A percentile compares a stretch with the other conserved stretches of the same genome.
Evolutionary conservation across 83 land plant genomes (phyloP).

Genomic region (Picea abies): DNA sequence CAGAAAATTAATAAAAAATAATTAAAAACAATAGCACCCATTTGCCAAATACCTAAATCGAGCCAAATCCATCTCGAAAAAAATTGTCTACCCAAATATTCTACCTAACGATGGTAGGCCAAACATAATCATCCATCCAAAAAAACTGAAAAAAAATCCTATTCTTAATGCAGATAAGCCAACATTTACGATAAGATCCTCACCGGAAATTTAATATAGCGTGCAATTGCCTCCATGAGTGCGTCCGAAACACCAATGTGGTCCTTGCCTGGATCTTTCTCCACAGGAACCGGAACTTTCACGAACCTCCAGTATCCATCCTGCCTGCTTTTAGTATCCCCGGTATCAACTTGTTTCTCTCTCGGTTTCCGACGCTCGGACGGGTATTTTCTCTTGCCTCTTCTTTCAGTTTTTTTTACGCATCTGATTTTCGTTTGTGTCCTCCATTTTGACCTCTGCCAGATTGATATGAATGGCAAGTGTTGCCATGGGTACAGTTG

Average conservation of each 20-base stretch:
- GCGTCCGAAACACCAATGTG: constrained; percentile 40
- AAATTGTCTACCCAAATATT: background rate
- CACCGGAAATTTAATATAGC: constrained; percentile 74
- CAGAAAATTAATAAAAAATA: too few species aligned
- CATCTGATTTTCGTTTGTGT: constrained; percentile 17
- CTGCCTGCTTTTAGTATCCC: constrained; percentile 28
- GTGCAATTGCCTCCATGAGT: constrained; percentile 55
- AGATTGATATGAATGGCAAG: background rate
- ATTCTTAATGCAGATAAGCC: background rate
- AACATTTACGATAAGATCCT: background rate
- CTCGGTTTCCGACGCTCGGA: constrained; percentile 63
- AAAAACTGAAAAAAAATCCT: background rate
- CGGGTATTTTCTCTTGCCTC: constrained; percentile 61
- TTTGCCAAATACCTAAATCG: background rate
- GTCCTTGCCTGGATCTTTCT: constrained; percentile 79
- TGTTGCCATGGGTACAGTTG: background rate
- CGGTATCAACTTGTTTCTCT: background rate
- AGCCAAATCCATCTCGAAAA: background rate
- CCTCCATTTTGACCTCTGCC: background rate
- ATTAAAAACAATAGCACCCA: too few species aligned
- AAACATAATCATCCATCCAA: background rate
- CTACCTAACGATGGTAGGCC: background rate
- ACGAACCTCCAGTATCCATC: constrained; percentile 76
- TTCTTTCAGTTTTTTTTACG: constrained; percentile 35
- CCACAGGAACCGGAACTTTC: constrained; percentile 57